phyloP scores from a whole-genome alignment of 176 grass and related monocot genomes.

The Aegilops speltoides region DNA sequence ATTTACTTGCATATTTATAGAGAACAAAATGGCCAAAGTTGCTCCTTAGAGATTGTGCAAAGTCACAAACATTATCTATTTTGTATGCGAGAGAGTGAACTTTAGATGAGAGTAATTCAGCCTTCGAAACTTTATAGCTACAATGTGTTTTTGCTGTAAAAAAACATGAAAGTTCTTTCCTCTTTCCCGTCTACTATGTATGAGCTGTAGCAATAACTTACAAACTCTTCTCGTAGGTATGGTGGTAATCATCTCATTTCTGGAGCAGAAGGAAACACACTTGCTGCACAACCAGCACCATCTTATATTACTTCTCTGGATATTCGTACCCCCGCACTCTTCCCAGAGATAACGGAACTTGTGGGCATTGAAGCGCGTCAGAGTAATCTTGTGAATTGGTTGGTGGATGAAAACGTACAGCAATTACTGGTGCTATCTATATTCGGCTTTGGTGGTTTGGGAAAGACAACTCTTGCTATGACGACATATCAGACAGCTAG shows the following conservation, averaged over 20 bases:
- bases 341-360: conserved; percentile 28
- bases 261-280: background rate
- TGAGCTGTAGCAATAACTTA: background rate
- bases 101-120: background rate
- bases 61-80: background rate
- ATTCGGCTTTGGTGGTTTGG: conserved; percentile 44
- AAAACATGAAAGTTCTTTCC: background rate
- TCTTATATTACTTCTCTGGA: background rate
- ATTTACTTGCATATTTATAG: background rate
- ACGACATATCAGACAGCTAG: conserved; percentile 23
- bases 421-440: conserved; percentile 25
- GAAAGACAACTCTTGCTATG: conserved; percentile 61
- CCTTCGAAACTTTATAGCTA: background rate
- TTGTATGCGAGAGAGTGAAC: background rate
- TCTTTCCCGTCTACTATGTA: background rate
- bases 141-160: background rate
- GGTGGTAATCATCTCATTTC: conserved; percentile 13
- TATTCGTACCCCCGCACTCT: background rate
- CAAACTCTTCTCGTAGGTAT: conserved; percentile 7
- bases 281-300: background rate
- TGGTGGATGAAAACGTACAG: conserved; percentile 1
- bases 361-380: conserved; percentile 32
- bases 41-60: background rate
- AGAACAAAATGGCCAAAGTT: background rate
- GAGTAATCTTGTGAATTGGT: conserved; percentile 8